phyloP scores from a whole-genome alignment of 306 rosid genomes.

The Dryas alaskensis region DNA sequence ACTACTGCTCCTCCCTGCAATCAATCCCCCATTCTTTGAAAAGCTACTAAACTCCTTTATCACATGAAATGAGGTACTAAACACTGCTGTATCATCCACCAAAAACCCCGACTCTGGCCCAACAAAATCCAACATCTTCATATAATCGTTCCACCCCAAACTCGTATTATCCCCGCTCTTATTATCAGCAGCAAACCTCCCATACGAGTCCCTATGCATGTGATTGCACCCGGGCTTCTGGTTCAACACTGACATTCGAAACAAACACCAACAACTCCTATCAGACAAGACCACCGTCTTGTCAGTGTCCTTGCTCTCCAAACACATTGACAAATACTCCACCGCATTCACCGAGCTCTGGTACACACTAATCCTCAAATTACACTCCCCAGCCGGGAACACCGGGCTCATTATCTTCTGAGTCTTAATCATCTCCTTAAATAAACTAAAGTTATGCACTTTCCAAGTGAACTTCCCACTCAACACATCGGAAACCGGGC shows the following conservation, averaged over 20 bases:
- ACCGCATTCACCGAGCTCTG: conserved; percentile 92
- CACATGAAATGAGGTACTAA: conserved; percentile 94
- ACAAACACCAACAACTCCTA: conserved; percentile 99
- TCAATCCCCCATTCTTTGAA: conserved; percentile 78
- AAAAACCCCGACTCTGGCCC: conserved; percentile 79
- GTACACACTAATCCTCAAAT: conserved; percentile 96
- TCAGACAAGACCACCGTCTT: conserved; percentile 79
- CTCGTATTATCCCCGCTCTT: conserved; percentile 98
- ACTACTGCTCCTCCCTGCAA: conserved; percentile 67
- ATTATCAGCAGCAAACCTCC: conserved; percentile 93
- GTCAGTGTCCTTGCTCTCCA: conserved; percentile 97
- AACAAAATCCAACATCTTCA: conserved; percentile 92
- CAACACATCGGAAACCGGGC: conserved; percentile 71
- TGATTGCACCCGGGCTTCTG: conserved; percentile 91
- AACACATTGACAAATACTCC: conserved; percentile 94
- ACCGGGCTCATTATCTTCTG: conserved; percentile 99
- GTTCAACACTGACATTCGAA: conserved; percentile 92
- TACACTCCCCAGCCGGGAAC: conserved; percentile 98
- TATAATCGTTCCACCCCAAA: conserved; percentile 99
- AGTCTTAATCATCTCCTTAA: conserved; percentile 87
- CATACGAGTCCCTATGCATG: conserved; percentile 96
- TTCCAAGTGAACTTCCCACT: conserved; percentile 99
- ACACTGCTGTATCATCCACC: conserved; percentile 79
- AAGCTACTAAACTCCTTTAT: conserved; percentile 89
- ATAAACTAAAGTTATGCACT: conserved; percentile 88